Conservation (phyloP, 257 asterid genomes). For the Vinca minor region DNA sequence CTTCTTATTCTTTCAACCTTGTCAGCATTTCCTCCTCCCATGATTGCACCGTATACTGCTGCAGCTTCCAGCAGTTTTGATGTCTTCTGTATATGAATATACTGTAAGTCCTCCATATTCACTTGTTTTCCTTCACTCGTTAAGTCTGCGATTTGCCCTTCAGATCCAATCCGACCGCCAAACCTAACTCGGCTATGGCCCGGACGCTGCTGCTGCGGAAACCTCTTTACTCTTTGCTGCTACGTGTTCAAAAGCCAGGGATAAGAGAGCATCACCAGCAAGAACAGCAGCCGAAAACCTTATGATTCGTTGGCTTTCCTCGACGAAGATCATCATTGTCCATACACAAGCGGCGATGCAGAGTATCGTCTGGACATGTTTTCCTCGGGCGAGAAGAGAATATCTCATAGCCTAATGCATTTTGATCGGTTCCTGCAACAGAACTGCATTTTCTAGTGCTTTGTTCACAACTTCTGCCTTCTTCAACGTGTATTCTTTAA, state of each 20-base stretch:
- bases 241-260: constrained; percentile 50
- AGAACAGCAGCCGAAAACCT: constrained; percentile 58
- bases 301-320: constrained; percentile 58
- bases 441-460: constrained; percentile 54
- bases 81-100: constrained; percentile 59
- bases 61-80: constrained; percentile 65
- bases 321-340: constrained; percentile 57
- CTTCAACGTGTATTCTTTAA: constrained; percentile 38
- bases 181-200: constrained; percentile 47
- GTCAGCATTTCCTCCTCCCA: constrained; percentile 45
- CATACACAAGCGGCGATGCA: constrained; percentile 71
- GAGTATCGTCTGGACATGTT: constrained; percentile 51
- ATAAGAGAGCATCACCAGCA: constrained; percentile 58
- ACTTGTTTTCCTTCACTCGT: constrained; percentile 46
- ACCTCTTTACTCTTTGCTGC: constrained; percentile 37
- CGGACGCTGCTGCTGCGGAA: constrained; percentile 24
- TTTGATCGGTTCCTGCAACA: constrained; percentile 41
- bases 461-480: constrained; percentile 36
- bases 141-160: constrained; percentile 56
- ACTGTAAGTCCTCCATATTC: constrained; percentile 41
- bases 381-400: constrained; percentile 64
- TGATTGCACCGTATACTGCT: constrained; percentile 62
- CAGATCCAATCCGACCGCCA: constrained; percentile 45
- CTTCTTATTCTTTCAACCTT: constrained; percentile 52
- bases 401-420: constrained; percentile 63